Conservation (phyloP, 345 rosid species). For the Eutrema heterophyllum region DNA sequence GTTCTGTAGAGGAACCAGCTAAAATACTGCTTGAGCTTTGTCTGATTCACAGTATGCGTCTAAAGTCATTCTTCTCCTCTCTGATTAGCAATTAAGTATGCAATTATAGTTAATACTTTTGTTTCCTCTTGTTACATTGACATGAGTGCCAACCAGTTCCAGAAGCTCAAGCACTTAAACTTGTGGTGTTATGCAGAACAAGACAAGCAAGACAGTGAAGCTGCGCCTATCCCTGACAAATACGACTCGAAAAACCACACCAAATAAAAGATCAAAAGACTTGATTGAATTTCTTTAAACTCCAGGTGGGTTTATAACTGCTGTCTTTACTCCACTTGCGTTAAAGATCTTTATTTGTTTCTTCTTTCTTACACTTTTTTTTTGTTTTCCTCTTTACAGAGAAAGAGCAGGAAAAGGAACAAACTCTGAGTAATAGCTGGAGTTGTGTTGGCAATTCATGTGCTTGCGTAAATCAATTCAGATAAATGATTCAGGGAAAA, state of each 20-base stretch:
- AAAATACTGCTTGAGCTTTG: neutral
- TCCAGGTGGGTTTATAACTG: slow-evolving; percentile 22
- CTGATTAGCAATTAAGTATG: neutral
- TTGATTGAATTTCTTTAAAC: slow-evolving; percentile 11
- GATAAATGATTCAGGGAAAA: slow-evolving; percentile 10
- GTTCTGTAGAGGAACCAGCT: slow-evolving; percentile 10
- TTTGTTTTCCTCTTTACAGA: slow-evolving; percentile 2
- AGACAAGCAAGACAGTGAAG: slow-evolving; percentile 28
- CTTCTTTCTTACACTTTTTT: neutral
- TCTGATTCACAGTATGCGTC: slow-evolving; percentile 13
- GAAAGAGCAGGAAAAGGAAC: neutral
- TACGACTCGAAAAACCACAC: slow-evolving; percentile 19
- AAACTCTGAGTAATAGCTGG: slow-evolving; percentile 28
- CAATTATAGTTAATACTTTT: slow-evolving; percentile 5
- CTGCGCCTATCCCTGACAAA: slow-evolving; percentile 9
- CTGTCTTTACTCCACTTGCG: slow-evolving; percentile 31
- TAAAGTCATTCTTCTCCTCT: neutral
- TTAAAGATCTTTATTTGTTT: slow-evolving; percentile 18
- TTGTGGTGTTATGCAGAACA: slow-evolving; percentile 17
- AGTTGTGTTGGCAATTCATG: slow-evolving; percentile 31
- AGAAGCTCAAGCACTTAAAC: slow-evolving; percentile 21
- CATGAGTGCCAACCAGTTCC: slow-evolving; percentile 28
- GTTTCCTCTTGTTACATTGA: slow-evolving; percentile 2
- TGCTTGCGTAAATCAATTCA: slow-evolving; percentile 18
- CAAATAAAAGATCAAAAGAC: neutral